These are phyloP conservation scores for Moniliophthora roreri DNA, from an alignment of 1,284 basidiomycete species.

Conservation along the genomic window DNA sequence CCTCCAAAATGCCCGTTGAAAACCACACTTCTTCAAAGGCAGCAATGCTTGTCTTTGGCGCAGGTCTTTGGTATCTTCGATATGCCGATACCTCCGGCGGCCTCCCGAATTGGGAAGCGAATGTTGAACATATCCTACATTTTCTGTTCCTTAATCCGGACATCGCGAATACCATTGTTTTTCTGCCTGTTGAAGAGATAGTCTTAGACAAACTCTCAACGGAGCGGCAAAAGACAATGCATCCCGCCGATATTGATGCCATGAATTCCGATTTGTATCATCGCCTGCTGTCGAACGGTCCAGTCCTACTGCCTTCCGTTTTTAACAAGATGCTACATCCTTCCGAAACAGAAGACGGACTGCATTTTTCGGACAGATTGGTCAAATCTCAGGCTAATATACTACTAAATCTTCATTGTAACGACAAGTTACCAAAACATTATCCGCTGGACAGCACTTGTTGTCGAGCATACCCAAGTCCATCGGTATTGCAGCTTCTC, in stretches of 20 bases:
- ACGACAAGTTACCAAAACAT: constrained; percentile 66
- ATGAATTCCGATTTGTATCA: constrained; percentile 85
- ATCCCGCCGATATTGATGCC: constrained; percentile 76
- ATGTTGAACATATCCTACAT: constrained; percentile 63
- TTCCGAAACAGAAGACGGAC: constrained; percentile 76
- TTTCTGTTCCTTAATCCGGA: constrained; percentile 37
- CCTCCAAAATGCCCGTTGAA: constrained; percentile 4
- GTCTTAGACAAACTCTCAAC: constrained; percentile 58
- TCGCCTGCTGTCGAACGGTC: constrained; percentile 49
- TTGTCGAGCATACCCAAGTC: constrained; percentile 74
- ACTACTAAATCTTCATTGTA: constrained; percentile 81
- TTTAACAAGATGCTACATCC: constrained; percentile 79
- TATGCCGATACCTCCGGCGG: constrained; percentile 71
- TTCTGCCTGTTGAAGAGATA: constrained; percentile 77
- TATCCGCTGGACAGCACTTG: constrained; percentile 82
- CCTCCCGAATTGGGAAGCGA: constrained; percentile 73
- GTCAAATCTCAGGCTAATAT: constrained; percentile 75
- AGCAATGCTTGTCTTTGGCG: constrained; percentile 77
- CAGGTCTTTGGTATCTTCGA: constrained; percentile 86
- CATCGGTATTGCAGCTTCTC: constrained; percentile 60
- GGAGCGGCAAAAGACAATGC: constrained; percentile 68
- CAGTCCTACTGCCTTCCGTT: constrained; percentile 56
- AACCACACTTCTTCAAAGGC: constrained; percentile 26
- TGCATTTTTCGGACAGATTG: constrained; percentile 74
- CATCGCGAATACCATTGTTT: constrained; percentile 67